Conservation (phyloP, 2,329 filamentous ascomycete genomes). For the Canariomyces notabilis region DNA sequence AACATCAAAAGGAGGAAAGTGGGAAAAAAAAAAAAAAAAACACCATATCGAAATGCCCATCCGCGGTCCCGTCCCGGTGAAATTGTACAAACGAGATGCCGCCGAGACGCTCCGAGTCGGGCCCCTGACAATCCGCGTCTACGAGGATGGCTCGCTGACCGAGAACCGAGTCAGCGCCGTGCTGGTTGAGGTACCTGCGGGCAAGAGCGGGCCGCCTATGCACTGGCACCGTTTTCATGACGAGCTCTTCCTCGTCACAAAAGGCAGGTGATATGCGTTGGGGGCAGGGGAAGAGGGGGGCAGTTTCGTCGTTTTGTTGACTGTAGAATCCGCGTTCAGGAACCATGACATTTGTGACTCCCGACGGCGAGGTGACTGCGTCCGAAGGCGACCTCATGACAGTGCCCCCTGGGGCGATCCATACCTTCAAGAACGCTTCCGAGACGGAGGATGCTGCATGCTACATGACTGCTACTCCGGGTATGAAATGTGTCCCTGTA, state of each 20-base stretch:
- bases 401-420: slow-evolving; percentile 33
- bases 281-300: neutral
- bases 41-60: slow-evolving; percentile 27
- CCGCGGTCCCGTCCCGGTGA: slow-evolving; percentile 30
- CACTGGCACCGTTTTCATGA: slow-evolving; percentile 37
- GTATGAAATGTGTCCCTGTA: slow-evolving; percentile 11
- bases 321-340: slow-evolving; percentile 19
- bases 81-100: slow-evolving; percentile 28
- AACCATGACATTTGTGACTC: slow-evolving; percentile 30
- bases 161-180: slow-evolving; percentile 32
- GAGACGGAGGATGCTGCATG: slow-evolving; percentile 31
- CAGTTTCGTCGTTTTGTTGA: neutral
- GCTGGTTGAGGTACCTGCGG: slow-evolving; percentile 30
- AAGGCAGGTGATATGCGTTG: slow-evolving; percentile 22
- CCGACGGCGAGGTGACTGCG: slow-evolving; percentile 30
- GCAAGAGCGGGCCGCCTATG: slow-evolving; percentile 33
- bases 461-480: slow-evolving; percentile 36
- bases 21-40: neutral
- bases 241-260: slow-evolving; percentile 34
- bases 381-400: slow-evolving; percentile 32
- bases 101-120: slow-evolving; percentile 31
- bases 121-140: slow-evolving; percentile 32
- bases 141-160: slow-evolving; percentile 33
- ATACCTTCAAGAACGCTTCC: slow-evolving; percentile 33
- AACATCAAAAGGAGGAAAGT: neutral